Percentiles rank a stretch among this genome's conserved stretches.
Conservation (phyloP, 2,329 filamentous ascomycete genomes). For the Talaromyces sp. region DNA sequence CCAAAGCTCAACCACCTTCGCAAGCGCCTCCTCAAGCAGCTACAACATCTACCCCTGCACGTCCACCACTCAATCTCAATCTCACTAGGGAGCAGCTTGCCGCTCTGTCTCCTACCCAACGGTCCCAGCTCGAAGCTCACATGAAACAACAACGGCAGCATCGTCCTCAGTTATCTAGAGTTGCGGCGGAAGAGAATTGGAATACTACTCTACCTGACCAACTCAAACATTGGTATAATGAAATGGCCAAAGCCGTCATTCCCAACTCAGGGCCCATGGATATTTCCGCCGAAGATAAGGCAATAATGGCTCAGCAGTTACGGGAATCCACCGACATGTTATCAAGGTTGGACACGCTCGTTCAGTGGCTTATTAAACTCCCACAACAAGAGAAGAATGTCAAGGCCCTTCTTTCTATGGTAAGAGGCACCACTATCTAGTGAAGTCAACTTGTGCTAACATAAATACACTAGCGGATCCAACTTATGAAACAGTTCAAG, state of each 20-base stretch:
- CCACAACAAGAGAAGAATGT: conserved; percentile 43
- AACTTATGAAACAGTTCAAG: conserved; percentile 49
- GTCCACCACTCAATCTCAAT: conserved; percentile 25
- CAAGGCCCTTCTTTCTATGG: conserved; percentile 40
- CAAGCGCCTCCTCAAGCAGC: conserved; percentile 27
- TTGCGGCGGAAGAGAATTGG: conserved; percentile 37
- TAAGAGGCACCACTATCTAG: conserved; percentile 26
- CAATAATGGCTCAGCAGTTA: conserved; percentile 41
- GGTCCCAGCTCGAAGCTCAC: conserved; percentile 37
- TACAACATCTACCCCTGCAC: conserved; percentile 25
- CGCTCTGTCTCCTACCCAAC: conserved; percentile 44
- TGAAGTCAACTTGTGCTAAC: not conserved
- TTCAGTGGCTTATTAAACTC: conserved; percentile 41
- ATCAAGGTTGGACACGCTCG: conserved; percentile 43
- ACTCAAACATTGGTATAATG: conserved; percentile 41
- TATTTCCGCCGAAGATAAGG: conserved; percentile 41
- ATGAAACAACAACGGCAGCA: conserved; percentile 34
- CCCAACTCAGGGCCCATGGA: conserved; percentile 31
- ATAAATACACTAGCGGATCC: conserved; percentile 35
- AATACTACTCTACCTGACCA: conserved; percentile 42
- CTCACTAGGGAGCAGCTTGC: conserved; percentile 39
- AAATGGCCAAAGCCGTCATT: conserved; percentile 35
- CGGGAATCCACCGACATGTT: conserved; percentile 44
- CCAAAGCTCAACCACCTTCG: conserved; percentile 32
- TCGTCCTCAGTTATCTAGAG: conserved; percentile 34